Percentiles rank a stretch among this genome's conserved stretches.
These are phyloP conservation scores for Collybiopsis confluens DNA, from an alignment of 768 basidiomycete genomes.

Conservation along the genomic window DNA sequence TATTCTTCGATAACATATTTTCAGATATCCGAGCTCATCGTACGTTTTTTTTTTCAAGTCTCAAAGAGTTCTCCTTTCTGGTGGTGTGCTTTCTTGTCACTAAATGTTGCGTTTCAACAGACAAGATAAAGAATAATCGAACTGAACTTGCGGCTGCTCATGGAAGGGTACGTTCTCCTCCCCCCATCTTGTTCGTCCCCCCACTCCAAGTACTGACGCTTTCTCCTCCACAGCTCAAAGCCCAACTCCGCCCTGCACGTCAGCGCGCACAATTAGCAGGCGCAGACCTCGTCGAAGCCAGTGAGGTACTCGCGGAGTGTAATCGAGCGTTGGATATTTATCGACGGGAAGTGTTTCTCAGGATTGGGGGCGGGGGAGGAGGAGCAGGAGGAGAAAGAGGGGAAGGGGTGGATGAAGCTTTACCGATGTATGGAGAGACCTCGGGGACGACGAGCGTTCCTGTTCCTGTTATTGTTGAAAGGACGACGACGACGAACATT, in stretches of 20 bases:
- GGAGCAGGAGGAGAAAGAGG: slow-evolving; percentile 11
- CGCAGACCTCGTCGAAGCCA: slow-evolving; percentile 15
- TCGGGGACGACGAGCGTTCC: neutral
- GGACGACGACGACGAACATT: no score
- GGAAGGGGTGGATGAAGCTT: neutral
- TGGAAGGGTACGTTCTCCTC: slow-evolving; percentile 23
- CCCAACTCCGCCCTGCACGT: slow-evolving; percentile 7
- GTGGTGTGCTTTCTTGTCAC: no score
- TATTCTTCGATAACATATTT: slow-evolving; percentile 40
- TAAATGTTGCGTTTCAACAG: slow-evolving; percentile 23
- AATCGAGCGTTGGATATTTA: slow-evolving; percentile 13
- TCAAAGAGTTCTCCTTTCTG: no score
- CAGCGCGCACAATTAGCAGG: slow-evolving; percentile 10
- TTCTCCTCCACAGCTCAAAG: slow-evolving; percentile 4
- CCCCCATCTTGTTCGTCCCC: neutral
- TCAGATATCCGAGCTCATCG: slow-evolving; percentile 40
- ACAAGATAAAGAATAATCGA: slow-evolving; percentile 32
- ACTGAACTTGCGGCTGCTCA: slow-evolving; percentile 32
- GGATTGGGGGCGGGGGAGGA: slow-evolving; percentile 18
- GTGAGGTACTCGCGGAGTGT: slow-evolving; percentile 12
- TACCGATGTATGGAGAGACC: neutral
- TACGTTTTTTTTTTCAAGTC: slow-evolving; percentile 15
- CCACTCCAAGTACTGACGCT: neutral
- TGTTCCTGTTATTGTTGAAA: neutral
- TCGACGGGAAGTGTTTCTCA: slow-evolving; percentile 28